Evolutionary conservation across 768 basidiomycete genomes (phyloP).

Genomic region (Polyporus arcularius): DNA sequence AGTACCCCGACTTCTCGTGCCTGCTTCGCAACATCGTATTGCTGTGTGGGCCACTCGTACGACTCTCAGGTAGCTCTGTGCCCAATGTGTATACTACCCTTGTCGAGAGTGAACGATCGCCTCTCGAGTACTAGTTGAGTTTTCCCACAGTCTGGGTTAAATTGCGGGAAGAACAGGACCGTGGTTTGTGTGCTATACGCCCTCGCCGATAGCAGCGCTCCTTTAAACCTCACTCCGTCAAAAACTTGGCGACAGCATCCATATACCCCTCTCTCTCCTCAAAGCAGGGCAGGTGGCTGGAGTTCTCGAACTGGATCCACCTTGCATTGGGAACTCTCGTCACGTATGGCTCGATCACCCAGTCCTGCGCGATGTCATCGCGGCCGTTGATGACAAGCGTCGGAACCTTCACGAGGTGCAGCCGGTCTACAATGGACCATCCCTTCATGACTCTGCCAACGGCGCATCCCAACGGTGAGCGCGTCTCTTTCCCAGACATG

Average conservation of each 20-base stretch:
- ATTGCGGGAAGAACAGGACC: too few relatives aligned
- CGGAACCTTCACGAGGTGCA: constrained; percentile 24
- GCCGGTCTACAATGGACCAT: constrained; percentile 29
- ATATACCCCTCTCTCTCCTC: constrained; percentile 32
- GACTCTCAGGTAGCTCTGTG: too few relatives aligned
- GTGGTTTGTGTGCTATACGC: too few relatives aligned
- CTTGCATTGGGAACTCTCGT: constrained; percentile 25
- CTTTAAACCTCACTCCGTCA: too few relatives aligned
- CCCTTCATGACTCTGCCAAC: constrained; percentile 21
- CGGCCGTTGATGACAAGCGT: constrained; percentile 32
- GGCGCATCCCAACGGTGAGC: background rate
- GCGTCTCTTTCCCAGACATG: background rate
- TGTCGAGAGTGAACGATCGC: too few relatives aligned
- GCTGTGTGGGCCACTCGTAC: too few relatives aligned
- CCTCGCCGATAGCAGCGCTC: too few relatives aligned
- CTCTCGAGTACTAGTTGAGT: too few relatives aligned
- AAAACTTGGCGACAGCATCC: constrained; percentile 11
- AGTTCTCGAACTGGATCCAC: constrained; percentile 31
- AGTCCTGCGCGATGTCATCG: constrained; percentile 31
- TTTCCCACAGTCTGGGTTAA: too few relatives aligned
- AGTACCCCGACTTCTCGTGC: too few relatives aligned
- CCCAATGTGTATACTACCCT: too few relatives aligned
- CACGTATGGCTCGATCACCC: constrained; percentile 23
- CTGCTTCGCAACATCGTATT: too few relatives aligned
- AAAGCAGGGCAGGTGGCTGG: constrained; percentile 30